Conservation (phyloP, 2,329 filamentous ascomycete species). For the Lachnellula subtilissima region DNA sequence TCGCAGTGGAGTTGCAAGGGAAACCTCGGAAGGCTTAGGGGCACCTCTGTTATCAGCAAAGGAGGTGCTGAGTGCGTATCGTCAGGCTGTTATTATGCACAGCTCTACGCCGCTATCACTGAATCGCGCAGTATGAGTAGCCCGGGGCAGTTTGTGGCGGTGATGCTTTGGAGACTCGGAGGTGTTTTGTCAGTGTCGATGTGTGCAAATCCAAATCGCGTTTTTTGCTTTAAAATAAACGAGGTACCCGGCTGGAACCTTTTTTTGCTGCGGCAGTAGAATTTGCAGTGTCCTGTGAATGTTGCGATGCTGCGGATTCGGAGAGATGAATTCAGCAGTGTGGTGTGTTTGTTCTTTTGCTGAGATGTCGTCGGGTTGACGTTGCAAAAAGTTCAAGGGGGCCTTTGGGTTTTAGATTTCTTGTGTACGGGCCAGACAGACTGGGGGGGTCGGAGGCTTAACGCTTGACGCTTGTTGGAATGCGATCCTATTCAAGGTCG, state of each 20-base stretch:
- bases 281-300: not conserved
- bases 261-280: constrained; percentile 1
- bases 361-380: not conserved
- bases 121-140: not conserved
- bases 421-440: not conserved
- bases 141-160: not conserved
- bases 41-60: constrained; percentile 1
- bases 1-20: constrained; percentile 1
- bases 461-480: constrained; percentile 5
- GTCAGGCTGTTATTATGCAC: constrained; percentile 1
- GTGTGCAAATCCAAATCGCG: not conserved
- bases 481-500: not conserved
- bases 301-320: not conserved
- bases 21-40: constrained; percentile 1
- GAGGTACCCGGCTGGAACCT: not conserved
- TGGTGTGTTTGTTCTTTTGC: not conserved
- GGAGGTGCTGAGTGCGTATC: not conserved
- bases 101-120: not conserved
- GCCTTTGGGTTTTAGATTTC: constrained; percentile 5
- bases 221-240: constrained; percentile 9
- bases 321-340: not conserved
- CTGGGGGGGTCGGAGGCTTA: not conserved
- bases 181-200: not conserved
- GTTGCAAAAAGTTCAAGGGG: constrained; percentile 6
- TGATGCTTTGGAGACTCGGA: constrained; percentile 3